Base-by-base conservation (phyloP, 495 filamentous ascomycete genomes). In the Ascodesmis nigricans region DNA sequence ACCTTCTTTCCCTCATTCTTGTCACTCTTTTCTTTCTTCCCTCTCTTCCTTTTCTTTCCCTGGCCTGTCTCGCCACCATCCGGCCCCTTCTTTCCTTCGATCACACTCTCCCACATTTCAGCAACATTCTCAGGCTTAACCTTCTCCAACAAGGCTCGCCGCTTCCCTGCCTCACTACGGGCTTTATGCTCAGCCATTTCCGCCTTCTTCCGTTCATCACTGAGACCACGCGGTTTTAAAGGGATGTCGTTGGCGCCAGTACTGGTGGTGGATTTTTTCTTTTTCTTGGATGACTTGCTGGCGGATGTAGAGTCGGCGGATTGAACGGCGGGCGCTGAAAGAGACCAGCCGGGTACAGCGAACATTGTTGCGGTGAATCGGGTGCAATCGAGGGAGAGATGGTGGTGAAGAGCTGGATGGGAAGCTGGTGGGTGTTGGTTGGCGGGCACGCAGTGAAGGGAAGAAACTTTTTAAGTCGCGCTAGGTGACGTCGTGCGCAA, bases 291-390 rank as follows among this genome's bases (percentile, higher is more conserved):
- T 6, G 40, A 38, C 29, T 44, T 45, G 3, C 30, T 31, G n/a
- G n/a, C n/a, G n/a, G n/a, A n/a, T n/a, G n/a, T n/a, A n/a, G n/a
- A n/a, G n/a, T n/a, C n/a, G n/a, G n/a, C n/a, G n/a, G n/a, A n/a
- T n/a, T n/a, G n/a, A n/a, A n/a, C n/a, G n/a, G n/a, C n/a, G n/a
- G n/a, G 64, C 33, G 70, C 63, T 40, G 78, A 64, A 17, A 93
- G 60, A 14, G 76, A 75, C 78, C 82, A 91, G 41, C 84, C 87
- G 42, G 76, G 76, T 34, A 93, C 83, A 3, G 82, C 70, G 53
- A 97, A 97, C 87, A 97, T 93, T 41, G 23, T 57, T 41, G 33
- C 19, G 4, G 26, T 14, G 3, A 15, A n/a, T n/a, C n/a, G n/a
- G n/a, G n/a, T n/a, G n/a, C n/a, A n/a, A n/a, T n/a, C n/a, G n/a